Evolutionary conservation across 768 basidiomycete genomes (phyloP).

Genomic region (Podaxis rugospora): DNA sequence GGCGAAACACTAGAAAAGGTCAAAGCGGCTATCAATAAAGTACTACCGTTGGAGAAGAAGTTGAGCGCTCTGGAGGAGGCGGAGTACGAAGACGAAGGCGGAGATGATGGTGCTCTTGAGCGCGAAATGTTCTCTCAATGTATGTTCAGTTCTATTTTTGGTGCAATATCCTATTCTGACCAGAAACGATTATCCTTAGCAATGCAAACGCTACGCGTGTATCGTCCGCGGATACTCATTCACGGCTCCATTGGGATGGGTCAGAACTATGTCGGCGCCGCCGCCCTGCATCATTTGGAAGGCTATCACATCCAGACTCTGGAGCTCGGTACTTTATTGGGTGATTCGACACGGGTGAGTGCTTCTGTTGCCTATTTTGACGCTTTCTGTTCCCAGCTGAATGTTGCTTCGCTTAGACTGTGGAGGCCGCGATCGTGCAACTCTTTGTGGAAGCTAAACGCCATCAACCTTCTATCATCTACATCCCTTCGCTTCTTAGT

Average conservation of each 20-base stretch:
- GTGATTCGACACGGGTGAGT: slow-evolving; percentile 85
- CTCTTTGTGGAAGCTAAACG: slow-evolving; percentile 96
- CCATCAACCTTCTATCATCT: slow-evolving; percentile 93
- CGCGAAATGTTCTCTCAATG: slow-evolving; percentile 87
- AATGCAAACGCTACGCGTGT: slow-evolving; percentile 87
- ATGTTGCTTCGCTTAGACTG: slow-evolving; percentile 45
- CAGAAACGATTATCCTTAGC: slow-evolving; percentile 38
- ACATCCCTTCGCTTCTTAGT: slow-evolving; percentile 82
- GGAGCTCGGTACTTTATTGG: slow-evolving; percentile 83
- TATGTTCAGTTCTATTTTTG: slow-evolving; percentile 29
- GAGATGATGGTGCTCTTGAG: slow-evolving; percentile 80
- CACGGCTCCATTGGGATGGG: slow-evolving; percentile 87
- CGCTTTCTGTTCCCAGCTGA: slow-evolving; percentile 1
- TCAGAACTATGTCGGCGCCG: slow-evolving; percentile 85
- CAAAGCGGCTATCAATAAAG: slow-evolving; percentile 65
- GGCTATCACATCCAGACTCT: slow-evolving; percentile 94
- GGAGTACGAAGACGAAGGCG: slow-evolving; percentile 77
- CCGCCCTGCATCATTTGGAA: slow-evolving; percentile 89
- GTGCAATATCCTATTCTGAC: not conserved
- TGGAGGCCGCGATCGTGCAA: slow-evolving; percentile 92
- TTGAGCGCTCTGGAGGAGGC: slow-evolving; percentile 90
- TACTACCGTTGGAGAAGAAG: slow-evolving; percentile 78
- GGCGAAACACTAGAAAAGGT: slow-evolving; percentile 63
- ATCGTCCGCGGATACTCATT: slow-evolving; percentile 83
- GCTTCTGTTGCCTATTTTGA: not conserved